Evolutionary conservation across 1,284 basidiomycete genomes (phyloP).

Genomic region (Melampsora abietis-canadensis): DNA sequence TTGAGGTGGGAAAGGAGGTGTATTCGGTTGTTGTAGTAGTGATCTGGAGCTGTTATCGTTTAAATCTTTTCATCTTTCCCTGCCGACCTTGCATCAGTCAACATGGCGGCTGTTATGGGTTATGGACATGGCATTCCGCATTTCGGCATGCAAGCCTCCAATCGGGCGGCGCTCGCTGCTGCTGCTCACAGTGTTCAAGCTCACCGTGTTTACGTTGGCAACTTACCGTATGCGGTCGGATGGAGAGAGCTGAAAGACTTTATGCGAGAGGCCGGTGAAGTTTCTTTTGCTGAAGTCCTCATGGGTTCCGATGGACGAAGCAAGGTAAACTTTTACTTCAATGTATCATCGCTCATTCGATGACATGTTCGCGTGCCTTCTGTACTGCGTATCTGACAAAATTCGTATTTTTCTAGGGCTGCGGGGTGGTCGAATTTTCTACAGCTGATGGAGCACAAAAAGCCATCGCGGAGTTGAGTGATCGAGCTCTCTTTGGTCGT

Average conservation of each 20-base stretch:
- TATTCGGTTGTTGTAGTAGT: no score
- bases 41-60: no score
- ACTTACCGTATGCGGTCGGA: slow-evolving; percentile 39
- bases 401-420: slow-evolving; percentile 14
- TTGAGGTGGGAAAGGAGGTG: no score
- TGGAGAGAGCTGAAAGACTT: slow-evolving; percentile 43
- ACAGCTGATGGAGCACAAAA: slow-evolving; percentile 78
- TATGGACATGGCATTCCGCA: slow-evolving; percentile 28
- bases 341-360: no score
- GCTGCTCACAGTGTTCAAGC: slow-evolving; percentile 43
- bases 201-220: slow-evolving; percentile 41
- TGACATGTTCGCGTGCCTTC: no score
- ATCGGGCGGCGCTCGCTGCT: slow-evolving; percentile 35
- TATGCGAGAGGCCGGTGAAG: slow-evolving; percentile 43
- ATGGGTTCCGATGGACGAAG: slow-evolving; percentile 40
- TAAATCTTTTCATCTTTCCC: neutral
- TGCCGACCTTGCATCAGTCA: neutral
- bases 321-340: slow-evolving; percentile 11
- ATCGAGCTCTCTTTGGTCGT: slow-evolving; percentile 79
- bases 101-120: slow-evolving; percentile 40
- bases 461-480: slow-evolving; percentile 79
- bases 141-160: slow-evolving; percentile 20
- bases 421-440: slow-evolving; percentile 69
- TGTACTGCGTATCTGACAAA: no score
- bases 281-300: slow-evolving; percentile 42